These are phyloP conservation scores for Sarocladiaceae sp. DNA, from an alignment of 2,329 filamentous ascomycete species.

Conservation along the genomic window DNA sequence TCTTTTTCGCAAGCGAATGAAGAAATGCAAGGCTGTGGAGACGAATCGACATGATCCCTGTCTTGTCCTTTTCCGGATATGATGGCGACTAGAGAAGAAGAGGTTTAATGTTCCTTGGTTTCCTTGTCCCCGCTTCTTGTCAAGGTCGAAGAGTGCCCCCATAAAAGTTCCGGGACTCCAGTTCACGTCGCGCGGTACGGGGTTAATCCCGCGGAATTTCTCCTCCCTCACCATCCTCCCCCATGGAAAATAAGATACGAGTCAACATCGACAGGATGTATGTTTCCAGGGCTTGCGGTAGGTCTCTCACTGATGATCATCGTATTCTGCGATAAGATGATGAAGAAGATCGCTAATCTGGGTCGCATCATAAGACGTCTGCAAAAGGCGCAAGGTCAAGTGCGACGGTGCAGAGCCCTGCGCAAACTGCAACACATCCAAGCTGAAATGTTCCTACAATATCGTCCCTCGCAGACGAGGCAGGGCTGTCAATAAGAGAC, in stretches of 20 bases:
- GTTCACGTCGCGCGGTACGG: background rate
- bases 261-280: constrained; percentile 2
- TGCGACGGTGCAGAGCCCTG: constrained; percentile 12
- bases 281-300: constrained; percentile 1
- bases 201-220: constrained; percentile 6
- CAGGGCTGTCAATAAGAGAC: constrained; percentile 2
- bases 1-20: too few relatives aligned
- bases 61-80: too few relatives aligned
- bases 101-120: too few relatives aligned
- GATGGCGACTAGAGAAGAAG: too few relatives aligned
- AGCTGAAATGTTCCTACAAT: constrained; percentile 9
- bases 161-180: constrained; percentile 1
- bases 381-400: constrained; percentile 13
- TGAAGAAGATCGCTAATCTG: background rate
- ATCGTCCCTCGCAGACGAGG: constrained; percentile 1
- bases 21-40: too few relatives aligned
- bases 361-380: constrained; percentile 1
- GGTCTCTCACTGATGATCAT: background rate
- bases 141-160: background rate
- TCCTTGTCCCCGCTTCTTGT: too few relatives aligned
- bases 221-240: background rate
- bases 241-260: background rate
- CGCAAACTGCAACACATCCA: constrained; percentile 10
- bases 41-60: too few relatives aligned
- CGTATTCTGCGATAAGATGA: too few relatives aligned